Conservation (phyloP, 2,329 filamentous ascomycete species). For the Sporothrix mexicana region DNA sequence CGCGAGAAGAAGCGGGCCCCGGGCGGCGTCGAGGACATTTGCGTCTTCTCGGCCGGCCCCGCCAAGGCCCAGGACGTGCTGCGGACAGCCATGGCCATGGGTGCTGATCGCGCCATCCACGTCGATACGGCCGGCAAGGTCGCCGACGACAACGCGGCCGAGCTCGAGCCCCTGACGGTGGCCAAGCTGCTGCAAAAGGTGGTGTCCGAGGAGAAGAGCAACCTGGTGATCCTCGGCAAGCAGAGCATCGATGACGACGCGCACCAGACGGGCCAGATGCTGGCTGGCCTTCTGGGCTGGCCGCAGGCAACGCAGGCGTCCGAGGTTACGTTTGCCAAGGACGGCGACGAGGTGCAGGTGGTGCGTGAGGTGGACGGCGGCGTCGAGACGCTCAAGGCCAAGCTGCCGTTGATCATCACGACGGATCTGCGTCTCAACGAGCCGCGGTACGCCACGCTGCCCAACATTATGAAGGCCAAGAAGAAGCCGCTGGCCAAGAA, state of each 20-base stretch:
- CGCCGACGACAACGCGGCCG: constrained; percentile 72
- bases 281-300: constrained; percentile 91
- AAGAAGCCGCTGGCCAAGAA: constrained; percentile 99
- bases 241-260: constrained; percentile 98
- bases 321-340: constrained; percentile 76
- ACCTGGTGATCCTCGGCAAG: constrained; percentile 93
- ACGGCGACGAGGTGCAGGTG: constrained; percentile 74
- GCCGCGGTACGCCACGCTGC: constrained; percentile 91
- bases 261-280: constrained; percentile 96
- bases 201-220: constrained; percentile 82
- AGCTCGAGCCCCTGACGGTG: constrained; percentile 86
- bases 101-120: constrained; percentile 89
- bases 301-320: constrained; percentile 92
- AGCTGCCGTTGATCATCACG: constrained; percentile 91
- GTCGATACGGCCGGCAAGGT: constrained; percentile 72
- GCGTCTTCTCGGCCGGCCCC: constrained; percentile 86
- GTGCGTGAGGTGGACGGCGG: constrained; percentile 95
- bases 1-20: constrained; percentile 81
- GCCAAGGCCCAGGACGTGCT: constrained; percentile 86
- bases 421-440: constrained; percentile 94
- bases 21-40: constrained; percentile 85
- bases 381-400: constrained; percentile 83
- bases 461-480: constrained; percentile 99
- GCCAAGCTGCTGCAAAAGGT: constrained; percentile 86
- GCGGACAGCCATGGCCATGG: constrained; percentile 98